These are phyloP conservation scores for Rhododendron henanense DNA, from an alignment of 148 eudicot species.

Conservation along the genomic window DNA sequence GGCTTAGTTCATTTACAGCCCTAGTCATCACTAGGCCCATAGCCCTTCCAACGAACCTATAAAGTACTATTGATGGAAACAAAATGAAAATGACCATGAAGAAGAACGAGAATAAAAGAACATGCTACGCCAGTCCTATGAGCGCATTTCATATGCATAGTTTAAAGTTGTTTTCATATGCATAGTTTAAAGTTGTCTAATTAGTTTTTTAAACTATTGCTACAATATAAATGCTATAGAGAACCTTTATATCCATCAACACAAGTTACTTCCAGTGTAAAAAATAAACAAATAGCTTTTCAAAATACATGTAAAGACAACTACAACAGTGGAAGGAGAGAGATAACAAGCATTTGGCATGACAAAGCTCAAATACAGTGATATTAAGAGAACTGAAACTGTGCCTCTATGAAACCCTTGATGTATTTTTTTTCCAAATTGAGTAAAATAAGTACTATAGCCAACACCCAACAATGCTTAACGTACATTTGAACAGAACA, in stretches of 20 bases:
- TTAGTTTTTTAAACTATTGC: background rate
- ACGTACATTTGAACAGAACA: background rate
- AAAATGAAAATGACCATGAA: background rate
- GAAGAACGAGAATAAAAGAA: background rate
- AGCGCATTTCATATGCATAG: too few species aligned
- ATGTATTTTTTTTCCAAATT: background rate
- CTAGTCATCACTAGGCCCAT: slow-evolving; percentile 23
- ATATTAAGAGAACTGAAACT: background rate
- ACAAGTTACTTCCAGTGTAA: background rate
- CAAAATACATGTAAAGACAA: background rate
- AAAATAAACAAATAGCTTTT: background rate
- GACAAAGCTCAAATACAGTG: background rate
- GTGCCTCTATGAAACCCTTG: background rate
- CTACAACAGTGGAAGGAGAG: background rate
- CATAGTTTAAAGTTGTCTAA: background rate
- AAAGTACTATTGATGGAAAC: background rate
- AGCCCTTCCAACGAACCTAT: slow-evolving; percentile 39
- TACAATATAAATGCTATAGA: background rate
- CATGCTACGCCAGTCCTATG: background rate
- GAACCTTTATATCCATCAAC: background rate
- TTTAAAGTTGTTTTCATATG: background rate
- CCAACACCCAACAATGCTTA: background rate
- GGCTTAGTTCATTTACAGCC: too few species aligned
- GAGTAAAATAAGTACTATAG: background rate
- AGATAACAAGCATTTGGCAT: background rate